A percentile compares a stretch with the other conserved stretches of the same genome.
phyloP scores from a whole-genome alignment of 768 basidiomycete species.

The Coprinopsis cinerea region DNA sequence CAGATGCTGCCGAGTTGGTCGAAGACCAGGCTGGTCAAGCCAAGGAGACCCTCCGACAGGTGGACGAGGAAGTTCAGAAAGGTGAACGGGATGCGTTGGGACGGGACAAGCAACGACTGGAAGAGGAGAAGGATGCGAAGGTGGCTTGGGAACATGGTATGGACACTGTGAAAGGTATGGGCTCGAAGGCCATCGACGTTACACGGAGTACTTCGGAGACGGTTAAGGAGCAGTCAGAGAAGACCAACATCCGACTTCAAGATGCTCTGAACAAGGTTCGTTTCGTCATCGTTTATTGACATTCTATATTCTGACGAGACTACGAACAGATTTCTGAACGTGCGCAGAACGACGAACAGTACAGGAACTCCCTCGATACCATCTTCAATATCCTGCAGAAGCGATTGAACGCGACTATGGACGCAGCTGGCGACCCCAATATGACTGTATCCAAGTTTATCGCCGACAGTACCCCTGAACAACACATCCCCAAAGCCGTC shows the following conservation, averaged over 20 bases:
- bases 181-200: conserved; percentile 50
- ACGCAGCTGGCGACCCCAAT: conserved; percentile 40
- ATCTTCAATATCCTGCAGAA: conserved; percentile 52
- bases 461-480: conserved; percentile 55
- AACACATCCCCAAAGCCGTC: conserved; percentile 54
- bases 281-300: neutral
- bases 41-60: conserved; percentile 46
- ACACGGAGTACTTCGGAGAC: conserved; percentile 37
- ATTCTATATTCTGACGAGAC: neutral
- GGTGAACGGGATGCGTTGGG: conserved; percentile 58
- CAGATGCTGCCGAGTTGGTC: conserved; percentile 58
- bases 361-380: conserved; percentile 50
- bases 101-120: conserved; percentile 41
- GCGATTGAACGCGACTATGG: conserved; percentile 48
- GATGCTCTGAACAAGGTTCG: conserved; percentile 49
- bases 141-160: conserved; percentile 60
- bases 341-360: conserved; percentile 55
- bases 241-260: conserved; percentile 37
- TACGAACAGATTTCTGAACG: conserved; percentile 51
- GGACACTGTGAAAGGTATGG: conserved; percentile 56
- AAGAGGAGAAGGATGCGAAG: conserved; percentile 45
- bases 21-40: conserved; percentile 45
- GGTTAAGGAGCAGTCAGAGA: conserved; percentile 38
- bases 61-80: conserved; percentile 53
- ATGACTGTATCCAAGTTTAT: conserved; percentile 51